Percentiles rank a stretch among this genome's conserved stretches.
Evolutionary conservation across 805 yeast species (phyloP).

Genomic region (Blastobotrys peoriensis): DNA sequence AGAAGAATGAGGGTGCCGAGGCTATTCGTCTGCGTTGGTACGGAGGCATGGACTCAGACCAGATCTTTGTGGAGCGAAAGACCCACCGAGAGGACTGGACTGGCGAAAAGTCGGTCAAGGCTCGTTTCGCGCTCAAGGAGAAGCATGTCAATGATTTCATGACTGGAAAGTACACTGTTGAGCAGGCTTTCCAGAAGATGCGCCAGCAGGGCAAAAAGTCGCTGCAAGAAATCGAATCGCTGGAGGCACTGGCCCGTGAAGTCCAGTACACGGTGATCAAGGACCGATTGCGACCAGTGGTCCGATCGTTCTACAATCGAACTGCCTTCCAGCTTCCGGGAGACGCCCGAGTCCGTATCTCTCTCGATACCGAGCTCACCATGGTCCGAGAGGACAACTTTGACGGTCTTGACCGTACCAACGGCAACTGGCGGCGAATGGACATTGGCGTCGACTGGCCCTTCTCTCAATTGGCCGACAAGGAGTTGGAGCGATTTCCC

Average conservation of each 20-base stretch:
- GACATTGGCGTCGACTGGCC: constrained; percentile 99
- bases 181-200: constrained; percentile 86
- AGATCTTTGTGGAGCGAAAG: constrained; percentile 91
- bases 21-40: constrained; percentile 98
- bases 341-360: constrained; percentile 97
- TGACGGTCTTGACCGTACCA: constrained; percentile 85
- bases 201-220: constrained; percentile 89
- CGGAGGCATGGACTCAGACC: constrained; percentile 93
- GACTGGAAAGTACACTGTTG: constrained; percentile 77
- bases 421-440: constrained; percentile 95
- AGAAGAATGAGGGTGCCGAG: constrained; percentile 98
- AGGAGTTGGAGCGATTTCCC: constrained; percentile 89
- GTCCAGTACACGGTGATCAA: constrained; percentile 85
- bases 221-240: constrained; percentile 77
- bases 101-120: constrained; percentile 98
- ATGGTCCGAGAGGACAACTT: constrained; percentile 97
- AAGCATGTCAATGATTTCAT: constrained; percentile 81
- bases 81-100: constrained; percentile 99
- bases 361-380: constrained; percentile 93
- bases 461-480: constrained; percentile 73
- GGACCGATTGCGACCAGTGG: constrained; percentile 83
- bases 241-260: constrained; percentile 89
- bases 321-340: constrained; percentile 99
- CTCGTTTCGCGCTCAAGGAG: constrained; percentile 89
- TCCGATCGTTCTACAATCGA: constrained; percentile 93